phyloP scores from a whole-genome alignment of 148 eudicot genomes.

The Camellia sinensis region DNA sequence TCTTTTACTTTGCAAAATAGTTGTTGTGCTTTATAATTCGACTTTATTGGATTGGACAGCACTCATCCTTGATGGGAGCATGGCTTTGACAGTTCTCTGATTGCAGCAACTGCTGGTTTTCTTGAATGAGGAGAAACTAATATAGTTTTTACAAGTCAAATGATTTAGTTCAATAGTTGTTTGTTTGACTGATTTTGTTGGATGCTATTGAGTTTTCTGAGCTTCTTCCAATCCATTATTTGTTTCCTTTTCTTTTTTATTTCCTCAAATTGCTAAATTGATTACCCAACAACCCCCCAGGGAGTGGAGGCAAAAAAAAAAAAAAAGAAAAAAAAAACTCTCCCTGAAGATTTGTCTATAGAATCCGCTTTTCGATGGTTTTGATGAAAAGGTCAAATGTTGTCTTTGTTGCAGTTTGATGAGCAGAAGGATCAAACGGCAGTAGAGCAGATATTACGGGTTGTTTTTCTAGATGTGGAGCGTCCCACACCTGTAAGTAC shows the following conservation, averaged over 20 bases:
- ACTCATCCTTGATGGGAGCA: neutral
- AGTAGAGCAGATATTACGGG: slow-evolving; percentile 85
- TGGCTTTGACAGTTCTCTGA: neutral
- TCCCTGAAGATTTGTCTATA: neutral
- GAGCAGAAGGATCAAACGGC: slow-evolving; percentile 96
- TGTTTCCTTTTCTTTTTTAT: neutral
- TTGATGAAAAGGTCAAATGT: neutral
- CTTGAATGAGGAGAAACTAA: neutral
- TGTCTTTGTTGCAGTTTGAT: slow-evolving; percentile 58
- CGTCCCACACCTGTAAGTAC: slow-evolving; percentile 76
- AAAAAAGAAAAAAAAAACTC: neutral
- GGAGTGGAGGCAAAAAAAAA: neutral
- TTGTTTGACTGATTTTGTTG: slow-evolving; percentile 5
- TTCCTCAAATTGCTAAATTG: neutral
- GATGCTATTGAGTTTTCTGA: neutral
- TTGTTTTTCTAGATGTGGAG: slow-evolving; percentile 78
- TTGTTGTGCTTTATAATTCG: neutral
- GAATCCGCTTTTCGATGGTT: neutral
- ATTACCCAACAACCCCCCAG: neutral
- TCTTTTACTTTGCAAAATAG: neutral
- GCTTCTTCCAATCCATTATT: neutral
- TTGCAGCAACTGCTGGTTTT: neutral
- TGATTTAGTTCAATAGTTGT: neutral
- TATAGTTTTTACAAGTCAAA: neutral
- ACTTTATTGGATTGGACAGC: neutral